These are phyloP conservation scores for Leccinum subrobustum DNA, from an alignment of 1,284 basidiomycete genomes.

Conservation along the genomic window DNA sequence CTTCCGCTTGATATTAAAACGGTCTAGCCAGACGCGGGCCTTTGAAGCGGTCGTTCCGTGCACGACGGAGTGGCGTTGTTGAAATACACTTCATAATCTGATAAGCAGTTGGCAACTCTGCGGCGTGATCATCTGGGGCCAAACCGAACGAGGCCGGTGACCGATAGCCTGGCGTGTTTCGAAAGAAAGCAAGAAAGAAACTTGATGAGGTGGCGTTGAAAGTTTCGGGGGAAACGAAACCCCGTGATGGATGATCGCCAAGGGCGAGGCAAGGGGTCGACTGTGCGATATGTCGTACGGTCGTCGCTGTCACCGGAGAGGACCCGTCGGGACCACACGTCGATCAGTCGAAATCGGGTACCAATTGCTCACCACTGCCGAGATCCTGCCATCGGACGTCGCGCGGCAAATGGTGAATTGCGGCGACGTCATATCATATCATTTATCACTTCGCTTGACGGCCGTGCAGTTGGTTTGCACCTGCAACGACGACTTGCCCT, in stretches of 20 bases:
- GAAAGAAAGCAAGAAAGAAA: slow-evolving; percentile 11
- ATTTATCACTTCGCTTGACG: background rate
- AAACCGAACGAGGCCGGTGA: slow-evolving; percentile 2
- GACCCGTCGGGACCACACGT: slow-evolving; percentile 7
- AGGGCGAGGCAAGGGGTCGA: background rate
- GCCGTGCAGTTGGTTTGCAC: background rate
- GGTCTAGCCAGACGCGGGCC: slow-evolving; percentile 1
- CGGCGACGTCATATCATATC: background rate
- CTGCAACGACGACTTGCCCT: background rate
- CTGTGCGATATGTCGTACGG: slow-evolving; percentile 4
- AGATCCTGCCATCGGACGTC: background rate
- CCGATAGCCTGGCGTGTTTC: slow-evolving; percentile 16
- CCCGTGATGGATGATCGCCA: background rate
- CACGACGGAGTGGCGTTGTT: slow-evolving; percentile 19
- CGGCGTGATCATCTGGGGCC: slow-evolving; percentile 19
- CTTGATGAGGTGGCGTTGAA: slow-evolving; percentile 23
- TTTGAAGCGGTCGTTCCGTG: slow-evolving; percentile 19
- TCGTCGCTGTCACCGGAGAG: slow-evolving; percentile 1
- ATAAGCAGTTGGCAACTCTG: slow-evolving; percentile 21
- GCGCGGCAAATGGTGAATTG: background rate
- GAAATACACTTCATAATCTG: slow-evolving; percentile 15
- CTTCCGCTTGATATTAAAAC: slow-evolving; percentile 4
- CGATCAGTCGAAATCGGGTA: slow-evolving; percentile 7
- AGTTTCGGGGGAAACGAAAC: slow-evolving; percentile 7
- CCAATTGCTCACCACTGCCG: slow-evolving; percentile 1